Conservation (phyloP, 805 yeast species). For the Candida coquimbonensis region DNA sequence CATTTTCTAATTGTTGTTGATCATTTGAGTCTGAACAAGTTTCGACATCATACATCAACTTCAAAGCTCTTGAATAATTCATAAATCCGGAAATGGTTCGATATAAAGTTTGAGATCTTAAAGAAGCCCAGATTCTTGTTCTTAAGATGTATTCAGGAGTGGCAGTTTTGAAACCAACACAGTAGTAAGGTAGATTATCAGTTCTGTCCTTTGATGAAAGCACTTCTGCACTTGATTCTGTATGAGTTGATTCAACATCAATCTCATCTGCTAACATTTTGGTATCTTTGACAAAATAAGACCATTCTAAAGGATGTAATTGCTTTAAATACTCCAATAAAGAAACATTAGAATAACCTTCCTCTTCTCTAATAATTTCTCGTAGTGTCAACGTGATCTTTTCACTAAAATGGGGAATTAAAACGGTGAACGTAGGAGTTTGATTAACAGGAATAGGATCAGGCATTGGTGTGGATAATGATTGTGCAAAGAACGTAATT, state of each 20-base stretch:
- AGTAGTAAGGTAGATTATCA: slow-evolving; percentile 50
- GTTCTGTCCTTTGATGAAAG: slow-evolving; percentile 24
- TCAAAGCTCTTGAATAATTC: slow-evolving; percentile 65
- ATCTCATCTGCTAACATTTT: slow-evolving; percentile 48
- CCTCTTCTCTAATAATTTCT: slow-evolving; percentile 71
- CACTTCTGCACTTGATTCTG: slow-evolving; percentile 10
- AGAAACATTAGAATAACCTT: slow-evolving; percentile 54
- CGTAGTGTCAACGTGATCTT: slow-evolving; percentile 68
- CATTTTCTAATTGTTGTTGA: slow-evolving; percentile 36
- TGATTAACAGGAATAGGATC: slow-evolving; percentile 57
- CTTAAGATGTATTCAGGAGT: slow-evolving; percentile 51
- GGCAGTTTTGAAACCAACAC: slow-evolving; percentile 58
- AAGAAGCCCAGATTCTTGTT: slow-evolving; percentile 73
- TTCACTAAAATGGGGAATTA: slow-evolving; percentile 84
- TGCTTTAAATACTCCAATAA: slow-evolving; percentile 63
- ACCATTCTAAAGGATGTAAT: slow-evolving; percentile 64
- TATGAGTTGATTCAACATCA: slow-evolving; percentile 18
- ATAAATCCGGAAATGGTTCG: slow-evolving; percentile 69
- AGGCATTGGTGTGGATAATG: slow-evolving; percentile 79
- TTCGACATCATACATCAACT: slow-evolving; percentile 55
- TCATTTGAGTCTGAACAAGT: slow-evolving; percentile 28
- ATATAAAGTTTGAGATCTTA: slow-evolving; percentile 66
- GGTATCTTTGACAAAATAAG: slow-evolving; percentile 58
- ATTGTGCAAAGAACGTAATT: slow-evolving; percentile 84
- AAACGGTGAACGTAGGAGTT: slow-evolving; percentile 78